These are phyloP conservation scores for Sextonia rubra DNA, from an alignment of 164 flowering plant species.

Conservation along the genomic window DNA sequence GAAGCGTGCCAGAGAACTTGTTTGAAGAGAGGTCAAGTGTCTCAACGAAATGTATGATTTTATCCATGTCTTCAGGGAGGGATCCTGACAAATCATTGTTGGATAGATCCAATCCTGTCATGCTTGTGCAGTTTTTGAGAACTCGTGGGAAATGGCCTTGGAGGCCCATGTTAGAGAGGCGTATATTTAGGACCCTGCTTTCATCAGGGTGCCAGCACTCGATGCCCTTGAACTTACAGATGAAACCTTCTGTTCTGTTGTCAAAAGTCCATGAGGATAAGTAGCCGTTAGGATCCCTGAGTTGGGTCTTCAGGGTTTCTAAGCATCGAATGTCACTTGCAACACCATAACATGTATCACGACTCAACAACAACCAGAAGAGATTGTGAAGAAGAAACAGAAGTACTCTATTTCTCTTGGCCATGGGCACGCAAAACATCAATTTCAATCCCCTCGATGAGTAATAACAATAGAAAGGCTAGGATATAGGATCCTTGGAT, in stretches of 20 bases:
- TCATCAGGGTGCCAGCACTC: conserved; percentile 83
- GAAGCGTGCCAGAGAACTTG: conserved; percentile 53
- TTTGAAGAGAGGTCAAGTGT: conserved; percentile 70
- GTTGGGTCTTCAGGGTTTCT: conserved; percentile 30
- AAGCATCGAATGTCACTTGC: conserved; percentile 51
- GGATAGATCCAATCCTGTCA: conserved; percentile 76
- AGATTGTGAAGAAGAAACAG: conserved; percentile 10
- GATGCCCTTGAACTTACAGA: conserved; percentile 65
- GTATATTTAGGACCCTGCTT: conserved; percentile 53
- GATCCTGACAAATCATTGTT: conserved; percentile 47
- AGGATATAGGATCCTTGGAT: background rate
- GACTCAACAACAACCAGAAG: conserved; percentile 19
- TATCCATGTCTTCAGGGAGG: conserved; percentile 51
- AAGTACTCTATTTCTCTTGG: conserved; percentile 8
- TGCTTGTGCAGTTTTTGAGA: conserved; percentile 53
- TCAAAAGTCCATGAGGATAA: conserved; percentile 55
- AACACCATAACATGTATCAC: conserved; percentile 21
- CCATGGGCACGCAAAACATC: no score
- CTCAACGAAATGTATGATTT: conserved; percentile 27
- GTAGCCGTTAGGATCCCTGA: conserved; percentile 43
- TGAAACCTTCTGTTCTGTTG: conserved; percentile 50
- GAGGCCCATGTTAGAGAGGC: conserved; percentile 54
- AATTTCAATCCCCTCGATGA: no score
- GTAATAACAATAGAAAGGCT: no score
- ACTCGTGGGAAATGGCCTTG: conserved; percentile 62